Base-by-base conservation (phyloP, 352 stramenopile species). In the Pseudoperonospora humuli region DNA sequence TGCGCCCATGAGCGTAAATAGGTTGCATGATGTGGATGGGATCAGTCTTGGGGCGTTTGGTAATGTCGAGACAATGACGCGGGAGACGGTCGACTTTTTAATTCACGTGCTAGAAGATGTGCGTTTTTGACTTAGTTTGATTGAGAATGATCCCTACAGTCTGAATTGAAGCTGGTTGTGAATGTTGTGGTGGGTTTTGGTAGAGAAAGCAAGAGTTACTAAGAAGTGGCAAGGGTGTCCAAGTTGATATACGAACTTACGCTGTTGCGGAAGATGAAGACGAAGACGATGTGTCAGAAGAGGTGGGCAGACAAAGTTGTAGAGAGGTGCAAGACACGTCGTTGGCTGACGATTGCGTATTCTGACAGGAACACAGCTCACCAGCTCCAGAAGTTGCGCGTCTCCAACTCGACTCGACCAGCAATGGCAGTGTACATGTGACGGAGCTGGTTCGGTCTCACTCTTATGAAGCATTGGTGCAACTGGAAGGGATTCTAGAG, bases 401-500 rank as follows among this genome's bases (percentile, higher is more conserved):
- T 8, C 11, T 54, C 3, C 40, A 45, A 24, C 31, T 66, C 10
- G 39, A 50, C 25, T 35, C 40, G 10, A 31, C 35, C 1, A 27
- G 15, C 10, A 39, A 26, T 44, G 54, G 17, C 6, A 35, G 24
- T 2, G 37, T 28, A 2, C 25, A 33, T 10, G 51, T 55, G 9
- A 49, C 41, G 13, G 43, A 55, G 19, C 25, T 76, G 5, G 44
- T 54, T 37, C 66, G 62, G 24, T 84, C 73, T 7, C 66, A 78
- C 17, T 87, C 75, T 13, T 90, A 87, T 55, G 78, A 90, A 50
- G 67, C 75, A 4, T 53, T 90, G 10, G 71, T 86, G 29, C 70
- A 81, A 42, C 53, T 90, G 9, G 78, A 90, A 45, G 60, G 61
- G 1, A 85, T 86, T 23, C 57, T 90, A 25, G 78, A 90, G 38